Evolutionary conservation across 2,329 filamentous ascomycete species (phyloP).

Genomic region (Pseudopithomyces maydicus): DNA sequence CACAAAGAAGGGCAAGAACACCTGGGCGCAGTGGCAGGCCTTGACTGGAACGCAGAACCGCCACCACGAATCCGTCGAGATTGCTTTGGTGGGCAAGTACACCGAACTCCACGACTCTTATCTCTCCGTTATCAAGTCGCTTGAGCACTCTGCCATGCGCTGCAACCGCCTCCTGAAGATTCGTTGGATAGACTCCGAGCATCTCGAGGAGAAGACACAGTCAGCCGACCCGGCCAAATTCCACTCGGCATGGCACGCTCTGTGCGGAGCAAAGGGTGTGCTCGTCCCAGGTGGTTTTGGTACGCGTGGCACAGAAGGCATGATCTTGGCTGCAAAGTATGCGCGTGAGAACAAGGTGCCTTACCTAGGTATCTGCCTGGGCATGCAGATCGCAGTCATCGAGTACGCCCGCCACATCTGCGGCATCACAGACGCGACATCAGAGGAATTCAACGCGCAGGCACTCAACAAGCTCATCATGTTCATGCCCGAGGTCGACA

Average conservation of each 20-base stretch:
- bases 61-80: conserved; percentile 70
- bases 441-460: conserved; percentile 61
- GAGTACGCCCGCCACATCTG: conserved; percentile 82
- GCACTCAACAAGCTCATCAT: conserved; percentile 76
- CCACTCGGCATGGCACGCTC: conserved; percentile 83
- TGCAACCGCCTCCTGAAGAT: conserved; percentile 80
- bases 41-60: conserved; percentile 71
- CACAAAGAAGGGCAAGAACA: conserved; percentile 66
- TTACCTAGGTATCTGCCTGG: conserved; percentile 88
- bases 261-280: conserved; percentile 72
- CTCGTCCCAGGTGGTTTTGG: conserved; percentile 82
- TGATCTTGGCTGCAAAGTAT: conserved; percentile 87
- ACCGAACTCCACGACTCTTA: conserved; percentile 84
- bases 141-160: conserved; percentile 91
- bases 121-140: conserved; percentile 79
- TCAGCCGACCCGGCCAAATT: conserved; percentile 71
- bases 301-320: conserved; percentile 80
- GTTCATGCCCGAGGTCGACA: conserved; percentile 89
- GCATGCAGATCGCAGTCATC: conserved; percentile 91
- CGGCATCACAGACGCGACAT: conserved; percentile 63
- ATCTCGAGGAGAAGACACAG: conserved; percentile 73
- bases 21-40: conserved; percentile 79
- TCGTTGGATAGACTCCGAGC: conserved; percentile 81
- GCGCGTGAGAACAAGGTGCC: conserved; percentile 80
- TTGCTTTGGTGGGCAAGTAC: conserved; percentile 94